phyloP scores from a whole-genome alignment of 202 grass and related monocot species.

The Bolboschoenoplectus hybrid region DNA sequence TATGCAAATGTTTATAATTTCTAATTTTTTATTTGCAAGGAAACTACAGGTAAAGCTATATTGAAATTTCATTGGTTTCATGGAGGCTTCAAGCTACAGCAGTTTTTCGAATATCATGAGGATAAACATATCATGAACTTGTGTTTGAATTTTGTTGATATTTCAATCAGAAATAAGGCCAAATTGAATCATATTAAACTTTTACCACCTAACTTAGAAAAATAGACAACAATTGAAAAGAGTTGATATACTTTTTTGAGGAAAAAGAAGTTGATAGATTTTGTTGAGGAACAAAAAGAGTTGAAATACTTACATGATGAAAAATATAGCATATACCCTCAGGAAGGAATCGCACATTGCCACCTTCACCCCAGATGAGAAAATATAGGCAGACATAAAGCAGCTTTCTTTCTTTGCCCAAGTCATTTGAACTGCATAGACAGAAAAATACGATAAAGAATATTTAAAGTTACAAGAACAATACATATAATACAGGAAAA shows the following conservation, averaged over 20 bases:
- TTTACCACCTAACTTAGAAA: slow-evolving; percentile 19
- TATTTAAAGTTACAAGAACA: background rate
- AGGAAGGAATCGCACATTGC: slow-evolving; percentile 84
- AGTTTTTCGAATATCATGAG: background rate
- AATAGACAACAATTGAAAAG: background rate
- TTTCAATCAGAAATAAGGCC: too few relatives aligned
- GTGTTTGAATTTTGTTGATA: too few relatives aligned
- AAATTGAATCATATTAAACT: background rate
- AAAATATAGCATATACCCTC: slow-evolving; percentile 96
- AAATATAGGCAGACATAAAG: slow-evolving; percentile 89
- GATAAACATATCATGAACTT: background rate
- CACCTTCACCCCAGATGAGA: slow-evolving; percentile 98
- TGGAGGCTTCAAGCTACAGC: background rate
- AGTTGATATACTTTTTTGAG: slow-evolving; percentile 45
- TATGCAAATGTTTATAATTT: background rate
- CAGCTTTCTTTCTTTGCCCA: slow-evolving; percentile 88
- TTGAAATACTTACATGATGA: slow-evolving; percentile 76
- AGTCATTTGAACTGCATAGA: slow-evolving; percentile 56
- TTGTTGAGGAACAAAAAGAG: slow-evolving; percentile 22
- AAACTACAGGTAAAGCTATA: slow-evolving; percentile 20
- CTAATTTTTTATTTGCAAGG: background rate
- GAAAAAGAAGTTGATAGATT: background rate
- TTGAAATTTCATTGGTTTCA: slow-evolving; percentile 10
- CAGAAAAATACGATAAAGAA: slow-evolving; percentile 37
- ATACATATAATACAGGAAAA: slow-evolving; percentile 36